Evolutionary conservation across 495 filamentous ascomycete genomes (phyloP), one percentile per base, ranked within the genome.

Genomic region (Hypoxylon perforatum): DNA sequence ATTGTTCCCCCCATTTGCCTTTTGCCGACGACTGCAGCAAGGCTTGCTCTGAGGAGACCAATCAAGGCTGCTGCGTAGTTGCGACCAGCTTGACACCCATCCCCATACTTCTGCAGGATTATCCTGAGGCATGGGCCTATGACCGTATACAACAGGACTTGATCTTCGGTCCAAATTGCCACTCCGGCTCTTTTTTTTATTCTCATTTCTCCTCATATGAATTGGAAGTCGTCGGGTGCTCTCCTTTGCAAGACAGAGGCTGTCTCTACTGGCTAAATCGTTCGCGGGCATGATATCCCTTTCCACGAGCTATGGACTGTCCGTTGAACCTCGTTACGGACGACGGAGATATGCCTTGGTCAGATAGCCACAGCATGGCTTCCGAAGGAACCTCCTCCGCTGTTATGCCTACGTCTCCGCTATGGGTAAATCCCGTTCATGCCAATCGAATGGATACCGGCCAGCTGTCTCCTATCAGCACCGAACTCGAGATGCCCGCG

Each of bases 401-500:
- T 42, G 72, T 59, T 50, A 65, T 78, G 38, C 73, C 78, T 28
- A 63, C 70, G 10, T 73, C 69, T 30, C 72, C 80, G 30, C 70
- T 78, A 52, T 82, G 78, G 79, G 38, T 75, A 23, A 68, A 73
- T 46, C 71, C 77, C 5, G 49, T 75, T 38, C 68, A 78, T 42
- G 63, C 59, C 51, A 63, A 73, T 51, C 73, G 69, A 48, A 73
- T 74, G 56, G 75, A 77, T 23, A 79, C 76, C 21, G 80, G 76
- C 63, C 81, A 82, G 67, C 72, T 84, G 61, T 83, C 81, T 42
- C 81, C 81, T 59, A 77, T 82, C 67, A 84, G 80, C 74, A 81
- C 78, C 63, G 80, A 77, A 67, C 70, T 80, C 68, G 81, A 80
- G 41, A 66, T 73, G 12, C 61, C 75, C 14, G 67, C 70, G 36